Evolutionary conservation across 2,329 filamentous ascomycete genomes (phyloP).

Genomic region (Fusarium illudens): DNA sequence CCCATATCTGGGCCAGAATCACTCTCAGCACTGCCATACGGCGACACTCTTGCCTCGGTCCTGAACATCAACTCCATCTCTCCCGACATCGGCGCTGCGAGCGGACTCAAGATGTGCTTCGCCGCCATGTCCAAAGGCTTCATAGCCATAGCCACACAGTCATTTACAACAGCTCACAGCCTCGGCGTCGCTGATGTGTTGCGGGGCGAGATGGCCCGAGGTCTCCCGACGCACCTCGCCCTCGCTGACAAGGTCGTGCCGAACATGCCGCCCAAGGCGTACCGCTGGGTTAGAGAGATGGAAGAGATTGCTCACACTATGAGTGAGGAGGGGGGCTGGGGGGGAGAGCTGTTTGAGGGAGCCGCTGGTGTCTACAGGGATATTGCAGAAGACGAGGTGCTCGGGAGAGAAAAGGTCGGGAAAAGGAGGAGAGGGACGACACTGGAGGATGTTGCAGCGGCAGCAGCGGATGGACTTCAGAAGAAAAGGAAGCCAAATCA

Average conservation of each 20-base stretch:
- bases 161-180: conserved; percentile 72
- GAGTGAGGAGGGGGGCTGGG: conserved; percentile 70
- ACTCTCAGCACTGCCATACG: conserved; percentile 52
- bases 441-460: conserved; percentile 64
- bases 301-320: conserved; percentile 76
- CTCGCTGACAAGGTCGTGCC: conserved; percentile 61
- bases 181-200: conserved; percentile 71
- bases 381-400: conserved; percentile 68
- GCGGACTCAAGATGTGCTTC: conserved; percentile 73
- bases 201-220: conserved; percentile 60
- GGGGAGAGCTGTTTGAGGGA: conserved; percentile 62
- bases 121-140: conserved; percentile 70
- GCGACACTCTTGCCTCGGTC: conserved; percentile 50
- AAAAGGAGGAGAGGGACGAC: conserved; percentile 64
- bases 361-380: conserved; percentile 68
- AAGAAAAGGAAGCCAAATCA: conserved; percentile 50
- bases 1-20: conserved; percentile 59
- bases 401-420: conserved; percentile 67
- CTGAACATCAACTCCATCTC: conserved; percentile 62
- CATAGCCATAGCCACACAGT: conserved; percentile 73
- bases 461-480: conserved; percentile 57
- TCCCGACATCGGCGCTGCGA: conserved; percentile 61
- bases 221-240: conserved; percentile 57
- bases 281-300: conserved; percentile 82
- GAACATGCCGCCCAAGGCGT: conserved; percentile 76